phyloP scores from a whole-genome alignment of 805 yeast species.

The Lipomyces anomalus region DNA sequence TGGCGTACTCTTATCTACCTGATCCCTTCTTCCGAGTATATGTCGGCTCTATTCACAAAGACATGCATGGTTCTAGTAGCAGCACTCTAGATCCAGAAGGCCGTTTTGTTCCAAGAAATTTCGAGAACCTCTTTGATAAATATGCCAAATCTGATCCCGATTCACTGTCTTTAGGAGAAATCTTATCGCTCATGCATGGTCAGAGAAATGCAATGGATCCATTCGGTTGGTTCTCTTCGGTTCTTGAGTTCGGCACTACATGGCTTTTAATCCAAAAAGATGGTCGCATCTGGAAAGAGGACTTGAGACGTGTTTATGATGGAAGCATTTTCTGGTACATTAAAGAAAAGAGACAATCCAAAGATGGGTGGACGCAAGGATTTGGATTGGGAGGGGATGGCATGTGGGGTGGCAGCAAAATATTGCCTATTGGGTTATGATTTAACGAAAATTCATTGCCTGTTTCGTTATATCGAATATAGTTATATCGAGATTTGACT shows the following conservation, averaged over 20 bases:
- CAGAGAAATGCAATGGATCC: slow-evolving; percentile 2
- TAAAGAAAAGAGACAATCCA: background rate
- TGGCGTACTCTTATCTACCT: slow-evolving; percentile 1
- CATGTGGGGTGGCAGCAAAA: background rate
- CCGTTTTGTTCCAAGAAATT: slow-evolving; percentile 1
- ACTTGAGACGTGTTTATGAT: slow-evolving; percentile 1
- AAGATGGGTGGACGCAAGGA: slow-evolving; percentile 1
- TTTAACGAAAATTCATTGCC: too few relatives aligned
- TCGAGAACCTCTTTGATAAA: slow-evolving; percentile 3
- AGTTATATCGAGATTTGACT: too few relatives aligned
- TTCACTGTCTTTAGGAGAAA: background rate
- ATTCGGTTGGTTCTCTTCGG: slow-evolving; percentile 2
- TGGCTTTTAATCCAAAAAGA: background rate
- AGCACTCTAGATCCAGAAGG: slow-evolving; percentile 2
- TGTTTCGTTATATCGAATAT: too few relatives aligned
- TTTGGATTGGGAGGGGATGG: background rate
- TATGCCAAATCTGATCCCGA: slow-evolving; percentile 1
- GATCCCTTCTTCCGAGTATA: slow-evolving; percentile 3
- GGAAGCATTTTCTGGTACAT: background rate
- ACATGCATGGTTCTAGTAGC: slow-evolving; percentile 1
- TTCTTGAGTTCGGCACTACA: slow-evolving; percentile 1
- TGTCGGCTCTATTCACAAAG: slow-evolving; percentile 1
- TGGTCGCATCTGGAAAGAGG: slow-evolving; percentile 2
- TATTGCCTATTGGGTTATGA: too few relatives aligned
- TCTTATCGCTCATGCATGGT: background rate